phyloP scores from a whole-genome alignment of 768 basidiomycete species.

The Scleroderma bovista region DNA sequence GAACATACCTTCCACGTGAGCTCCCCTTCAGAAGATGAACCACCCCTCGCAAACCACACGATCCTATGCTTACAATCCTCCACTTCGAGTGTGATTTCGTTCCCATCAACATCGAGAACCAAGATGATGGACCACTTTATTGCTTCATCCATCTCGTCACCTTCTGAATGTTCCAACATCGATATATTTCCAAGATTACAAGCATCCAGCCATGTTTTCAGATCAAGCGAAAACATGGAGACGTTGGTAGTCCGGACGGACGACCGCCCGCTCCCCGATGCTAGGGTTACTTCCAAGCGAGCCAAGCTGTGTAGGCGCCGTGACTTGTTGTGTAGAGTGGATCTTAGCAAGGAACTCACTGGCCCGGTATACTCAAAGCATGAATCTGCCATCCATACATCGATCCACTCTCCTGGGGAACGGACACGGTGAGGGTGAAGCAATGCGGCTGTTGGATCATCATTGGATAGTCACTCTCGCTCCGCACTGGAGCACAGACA shows the following conservation, averaged over 20 bases:
- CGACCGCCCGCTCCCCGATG: not conserved
- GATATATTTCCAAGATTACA: not conserved
- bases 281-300: constrained; percentile 15
- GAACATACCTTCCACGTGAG: constrained; percentile 20
- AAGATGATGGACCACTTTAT: not conserved
- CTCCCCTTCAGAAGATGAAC: not conserved
- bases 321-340: constrained; percentile 1
- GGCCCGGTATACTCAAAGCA: constrained; percentile 56
- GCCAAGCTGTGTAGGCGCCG: not conserved
- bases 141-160: not conserved
- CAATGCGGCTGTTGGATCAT: not conserved
- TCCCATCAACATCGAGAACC: constrained; percentile 11
- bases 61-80: not conserved
- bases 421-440: constrained; percentile 72
- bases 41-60: constrained; percentile 9
- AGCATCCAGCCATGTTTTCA: not conserved
- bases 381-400: constrained; percentile 67
- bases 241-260: constrained; percentile 22
- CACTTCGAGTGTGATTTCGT: constrained; percentile 1
- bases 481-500: not conserved
- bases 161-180: not conserved
- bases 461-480: not conserved
- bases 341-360: constrained; percentile 38
- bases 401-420: constrained; percentile 64
- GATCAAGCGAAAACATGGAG: constrained; percentile 17